Base-by-base conservation (phyloP, 768 basidiomycete genomes). In the Leccinum subgranulosum region DNA sequence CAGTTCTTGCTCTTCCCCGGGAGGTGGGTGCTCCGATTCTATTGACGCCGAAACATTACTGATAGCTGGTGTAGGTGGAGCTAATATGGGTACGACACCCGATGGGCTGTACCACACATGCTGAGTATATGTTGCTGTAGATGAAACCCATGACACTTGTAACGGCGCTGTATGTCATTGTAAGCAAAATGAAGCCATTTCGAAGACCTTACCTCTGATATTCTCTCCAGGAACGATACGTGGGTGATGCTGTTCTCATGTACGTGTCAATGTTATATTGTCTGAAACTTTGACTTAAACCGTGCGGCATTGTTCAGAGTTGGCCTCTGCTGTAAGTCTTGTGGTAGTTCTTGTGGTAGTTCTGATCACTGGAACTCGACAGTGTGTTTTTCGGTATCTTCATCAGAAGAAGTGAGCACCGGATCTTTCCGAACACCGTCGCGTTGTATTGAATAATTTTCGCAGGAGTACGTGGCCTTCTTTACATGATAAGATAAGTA, bases 241-340 rank as follows among this genome's bases (percentile, higher is more conserved):
- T 72, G 17, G 70, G 70, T 25, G 70, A 73, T 58, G 34, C 62
- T 27, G 64, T 73, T 43, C 63, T 72, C 3, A 36, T 72, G 70
- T 72, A 60, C 28, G 29, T 31, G 68, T 61, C 19, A 14, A 8
- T 17, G 7, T 29, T 11, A 12, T 28, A 11, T 4, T 43, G 21
- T 53, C 61, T 65, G 54, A 64, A 17, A 41, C 19, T 34, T 51
- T 0, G 19, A 43, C 41, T 19, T 0, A 4, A 10, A 4, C 15
- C 52, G 6, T 36, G 6, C 8, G 28, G 6, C 10, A 6, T 34
- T 31, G 25, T 54, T 41, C 29, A 69, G 69, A 57, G 53, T 51
- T 41, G 50, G 68, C 36, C 25, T 69, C 4, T 63, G 51, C 33
- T 49, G 69, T 70, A 43, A 50, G 69, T 57, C 34, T 41, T 34